phyloP scores from a whole-genome alignment of 164 flowering plant genomes.

The Vitis riparia region DNA sequence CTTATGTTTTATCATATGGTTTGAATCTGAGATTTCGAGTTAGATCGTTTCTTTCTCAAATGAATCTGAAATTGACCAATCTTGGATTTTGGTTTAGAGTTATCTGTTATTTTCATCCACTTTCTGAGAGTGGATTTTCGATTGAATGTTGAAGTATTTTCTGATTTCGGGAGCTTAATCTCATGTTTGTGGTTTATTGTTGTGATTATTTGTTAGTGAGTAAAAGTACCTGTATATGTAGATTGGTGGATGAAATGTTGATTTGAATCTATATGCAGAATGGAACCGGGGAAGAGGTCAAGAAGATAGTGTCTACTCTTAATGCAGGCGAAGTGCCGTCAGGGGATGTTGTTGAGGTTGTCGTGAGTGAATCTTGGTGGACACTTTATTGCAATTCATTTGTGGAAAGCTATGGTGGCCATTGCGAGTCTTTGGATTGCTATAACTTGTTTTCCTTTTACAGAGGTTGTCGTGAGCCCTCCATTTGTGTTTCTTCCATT shows the following conservation, averaged over 20 bases:
- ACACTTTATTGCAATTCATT: background rate
- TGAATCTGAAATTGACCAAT: too few species aligned
- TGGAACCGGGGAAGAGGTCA: constrained; percentile 87
- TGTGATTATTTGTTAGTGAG: background rate
- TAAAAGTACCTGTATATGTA: too few species aligned
- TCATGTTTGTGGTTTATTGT: background rate
- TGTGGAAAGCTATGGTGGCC: background rate
- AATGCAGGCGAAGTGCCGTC: constrained; percentile 76
- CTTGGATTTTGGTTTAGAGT: too few species aligned
- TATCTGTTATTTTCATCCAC: too few species aligned
- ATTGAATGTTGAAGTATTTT: background rate
- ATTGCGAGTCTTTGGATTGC: background rate
- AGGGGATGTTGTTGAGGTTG: constrained; percentile 71
- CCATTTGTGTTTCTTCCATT: constrained; percentile 73
- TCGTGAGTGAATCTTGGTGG: constrained; percentile 34
- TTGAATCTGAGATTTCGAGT: too few species aligned
- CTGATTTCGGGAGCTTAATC: background rate
- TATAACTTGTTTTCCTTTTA: constrained; percentile 10
- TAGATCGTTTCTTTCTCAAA: too few species aligned
- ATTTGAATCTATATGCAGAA: constrained; percentile 48
- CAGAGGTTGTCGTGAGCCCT: constrained; percentile 93
- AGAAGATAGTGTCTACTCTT: constrained; percentile 70
- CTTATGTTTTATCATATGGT: too few species aligned
- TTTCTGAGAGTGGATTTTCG: too few species aligned
- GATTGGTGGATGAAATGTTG: background rate